Evolutionary conservation across 768 basidiomycete genomes (phyloP).

Genomic region (Suillus alpinus): DNA sequence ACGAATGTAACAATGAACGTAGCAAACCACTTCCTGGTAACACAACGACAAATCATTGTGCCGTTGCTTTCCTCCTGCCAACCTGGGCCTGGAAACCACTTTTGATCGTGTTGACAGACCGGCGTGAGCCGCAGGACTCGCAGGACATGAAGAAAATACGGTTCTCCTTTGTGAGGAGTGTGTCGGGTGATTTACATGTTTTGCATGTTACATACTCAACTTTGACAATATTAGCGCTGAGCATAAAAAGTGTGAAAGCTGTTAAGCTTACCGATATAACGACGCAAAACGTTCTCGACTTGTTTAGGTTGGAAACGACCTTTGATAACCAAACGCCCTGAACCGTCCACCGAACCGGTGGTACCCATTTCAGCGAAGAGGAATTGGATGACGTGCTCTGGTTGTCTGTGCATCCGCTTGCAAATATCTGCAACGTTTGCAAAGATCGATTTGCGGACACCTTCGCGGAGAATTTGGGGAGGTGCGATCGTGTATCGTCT

Average conservation of each 20-base stretch:
- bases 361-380: constrained; percentile 99
- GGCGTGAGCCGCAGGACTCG: constrained; percentile 85
- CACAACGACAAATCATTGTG: not conserved
- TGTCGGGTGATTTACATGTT: constrained; percentile 99
- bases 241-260: not conserved
- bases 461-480: constrained; percentile 91
- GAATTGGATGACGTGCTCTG: constrained; percentile 97
- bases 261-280: constrained; percentile 82
- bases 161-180: constrained; percentile 94
- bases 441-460: constrained; percentile 96
- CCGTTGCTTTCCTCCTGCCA: constrained; percentile 75
- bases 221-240: constrained; percentile 26
- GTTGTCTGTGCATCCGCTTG: constrained; percentile 96
- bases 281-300: constrained; percentile 92
- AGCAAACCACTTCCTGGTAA: not conserved
- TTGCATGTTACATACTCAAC: constrained; percentile 99
- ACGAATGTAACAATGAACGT: not conserved
- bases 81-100: constrained; percentile 98
- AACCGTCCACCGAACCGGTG: constrained; percentile 91
- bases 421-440: constrained; percentile 97
- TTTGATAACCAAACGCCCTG: constrained; percentile 90
- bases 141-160: constrained; percentile 98
- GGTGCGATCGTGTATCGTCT: constrained; percentile 98
- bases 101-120: constrained; percentile 96
- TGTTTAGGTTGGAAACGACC: constrained; percentile 99